These are phyloP conservation scores for Populus simonii DNA, from an alignment of 345 rosid genomes.

Conservation along the genomic window DNA sequence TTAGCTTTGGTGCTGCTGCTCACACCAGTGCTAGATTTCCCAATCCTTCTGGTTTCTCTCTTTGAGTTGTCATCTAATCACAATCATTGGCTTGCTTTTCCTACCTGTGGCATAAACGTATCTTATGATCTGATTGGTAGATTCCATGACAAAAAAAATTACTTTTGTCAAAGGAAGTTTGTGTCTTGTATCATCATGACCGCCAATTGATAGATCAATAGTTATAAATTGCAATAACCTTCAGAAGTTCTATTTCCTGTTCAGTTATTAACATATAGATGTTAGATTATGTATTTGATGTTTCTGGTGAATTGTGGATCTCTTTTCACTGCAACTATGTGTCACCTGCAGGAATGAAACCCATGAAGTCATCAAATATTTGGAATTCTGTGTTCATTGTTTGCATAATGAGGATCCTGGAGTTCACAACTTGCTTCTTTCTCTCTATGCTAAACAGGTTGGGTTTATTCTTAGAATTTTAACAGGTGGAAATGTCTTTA, in stretches of 20 bases:
- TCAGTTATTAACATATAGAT: conserved; percentile 1
- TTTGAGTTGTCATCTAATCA: background rate
- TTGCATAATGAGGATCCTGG: conserved; percentile 97
- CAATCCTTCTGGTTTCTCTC: background rate
- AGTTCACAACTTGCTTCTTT: conserved; percentile 88
- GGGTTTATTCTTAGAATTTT: conserved; percentile 18
- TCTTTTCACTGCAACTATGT: background rate
- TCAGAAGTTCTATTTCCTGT: background rate
- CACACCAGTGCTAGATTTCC: background rate
- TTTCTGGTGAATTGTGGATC: conserved; percentile 7
- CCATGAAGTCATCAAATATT: conserved; percentile 93
- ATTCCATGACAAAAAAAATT: background rate
- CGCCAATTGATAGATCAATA: background rate
- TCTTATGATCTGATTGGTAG: no score
- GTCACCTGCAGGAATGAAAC: conserved; percentile 83
- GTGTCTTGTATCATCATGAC: background rate
- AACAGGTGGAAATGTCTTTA: background rate
- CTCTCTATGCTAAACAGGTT: conserved; percentile 97
- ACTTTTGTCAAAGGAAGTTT: background rate
- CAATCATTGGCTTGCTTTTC: no score
- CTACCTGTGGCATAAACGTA: no score
- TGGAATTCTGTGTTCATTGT: conserved; percentile 87
- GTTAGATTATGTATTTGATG: background rate
- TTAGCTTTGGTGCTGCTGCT: background rate
- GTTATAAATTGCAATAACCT: background rate